Conservation (phyloP, 768 basidiomycete species). For the Dendrothele bispora region DNA sequence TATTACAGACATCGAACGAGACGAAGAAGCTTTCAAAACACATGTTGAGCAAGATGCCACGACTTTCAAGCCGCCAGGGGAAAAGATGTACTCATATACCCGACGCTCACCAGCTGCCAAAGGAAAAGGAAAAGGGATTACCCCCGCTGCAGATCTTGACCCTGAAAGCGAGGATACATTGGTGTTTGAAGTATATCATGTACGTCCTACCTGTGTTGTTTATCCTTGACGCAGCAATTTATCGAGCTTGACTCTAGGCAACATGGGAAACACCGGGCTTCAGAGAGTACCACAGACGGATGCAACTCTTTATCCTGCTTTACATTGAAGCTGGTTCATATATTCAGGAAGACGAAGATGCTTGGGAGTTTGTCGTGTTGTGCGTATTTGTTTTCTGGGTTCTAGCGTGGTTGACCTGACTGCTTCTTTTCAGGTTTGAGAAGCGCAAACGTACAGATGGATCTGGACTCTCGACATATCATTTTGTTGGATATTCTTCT, state of each 20-base stretch:
- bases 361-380: conserved; percentile 92
- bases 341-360: conserved; percentile 89
- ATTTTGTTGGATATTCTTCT: conserved; percentile 93
- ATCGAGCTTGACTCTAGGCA: conserved; percentile 43
- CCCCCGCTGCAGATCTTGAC: conserved; percentile 34
- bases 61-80: conserved; percentile 75
- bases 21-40: conserved; percentile 63
- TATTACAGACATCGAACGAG: conserved; percentile 65
- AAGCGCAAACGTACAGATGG: conserved; percentile 63
- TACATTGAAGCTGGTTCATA: conserved; percentile 97
- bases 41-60: conserved; percentile 78
- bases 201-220: conserved; percentile 34
- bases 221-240: not conserved
- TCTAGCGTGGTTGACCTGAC: not conserved
- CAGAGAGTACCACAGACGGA: conserved; percentile 83
- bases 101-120: conserved; percentile 46
- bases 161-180: conserved; percentile 59
- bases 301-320: conserved; percentile 92
- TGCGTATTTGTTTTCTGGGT: conserved; percentile 42
- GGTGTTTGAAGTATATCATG: conserved; percentile 91
- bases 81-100: conserved; percentile 74
- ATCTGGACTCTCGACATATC: conserved; percentile 64
- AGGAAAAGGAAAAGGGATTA: conserved; percentile 56
- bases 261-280: conserved; percentile 89
- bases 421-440: conserved; percentile 62